phyloP scores from a whole-genome alignment of 2,329 filamentous ascomycete species.

The Leptographium radiaticola region DNA sequence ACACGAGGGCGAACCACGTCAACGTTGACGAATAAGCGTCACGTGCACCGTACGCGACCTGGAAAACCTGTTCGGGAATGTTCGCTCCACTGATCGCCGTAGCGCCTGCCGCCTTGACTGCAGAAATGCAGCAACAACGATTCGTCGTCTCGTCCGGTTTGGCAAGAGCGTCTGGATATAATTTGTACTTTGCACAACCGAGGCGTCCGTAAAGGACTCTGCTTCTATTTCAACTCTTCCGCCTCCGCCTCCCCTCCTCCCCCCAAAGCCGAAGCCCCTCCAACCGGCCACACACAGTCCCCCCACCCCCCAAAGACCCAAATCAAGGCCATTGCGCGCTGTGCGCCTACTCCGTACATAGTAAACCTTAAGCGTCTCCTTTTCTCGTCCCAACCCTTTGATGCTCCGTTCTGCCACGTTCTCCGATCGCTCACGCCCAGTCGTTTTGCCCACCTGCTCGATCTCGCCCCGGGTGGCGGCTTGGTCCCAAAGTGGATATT shows the following conservation, averaged over 20 bases:
- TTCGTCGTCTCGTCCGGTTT: no score
- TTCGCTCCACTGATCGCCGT: neutral
- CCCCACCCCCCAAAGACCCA: neutral
- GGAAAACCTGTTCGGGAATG: no score
- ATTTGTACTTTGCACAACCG: no score
- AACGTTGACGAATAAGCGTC: no score
- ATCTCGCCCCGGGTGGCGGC: neutral
- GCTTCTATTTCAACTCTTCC: neutral
- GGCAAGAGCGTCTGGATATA: no score
- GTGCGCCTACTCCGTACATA: neutral
- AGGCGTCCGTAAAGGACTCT: no score
- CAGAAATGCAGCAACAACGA: no score
- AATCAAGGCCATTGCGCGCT: neutral
- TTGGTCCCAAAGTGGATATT: neutral
- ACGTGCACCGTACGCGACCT: no score
- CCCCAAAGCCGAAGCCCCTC: neutral
- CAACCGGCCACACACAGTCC: no score
- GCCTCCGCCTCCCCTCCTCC: neutral
- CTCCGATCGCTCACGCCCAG: constrained; percentile 4
- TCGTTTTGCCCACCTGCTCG: constrained; percentile 12
- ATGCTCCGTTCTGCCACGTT: neutral
- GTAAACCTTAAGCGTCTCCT: no score
- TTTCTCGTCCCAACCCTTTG: no score
- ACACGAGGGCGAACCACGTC: no score
- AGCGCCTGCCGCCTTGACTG: neutral